A percentile compares a stretch with the other conserved stretches of the same genome.
Conservation (phyloP, 176 grass and related monocot genomes). For the Pharus latifolius region DNA sequence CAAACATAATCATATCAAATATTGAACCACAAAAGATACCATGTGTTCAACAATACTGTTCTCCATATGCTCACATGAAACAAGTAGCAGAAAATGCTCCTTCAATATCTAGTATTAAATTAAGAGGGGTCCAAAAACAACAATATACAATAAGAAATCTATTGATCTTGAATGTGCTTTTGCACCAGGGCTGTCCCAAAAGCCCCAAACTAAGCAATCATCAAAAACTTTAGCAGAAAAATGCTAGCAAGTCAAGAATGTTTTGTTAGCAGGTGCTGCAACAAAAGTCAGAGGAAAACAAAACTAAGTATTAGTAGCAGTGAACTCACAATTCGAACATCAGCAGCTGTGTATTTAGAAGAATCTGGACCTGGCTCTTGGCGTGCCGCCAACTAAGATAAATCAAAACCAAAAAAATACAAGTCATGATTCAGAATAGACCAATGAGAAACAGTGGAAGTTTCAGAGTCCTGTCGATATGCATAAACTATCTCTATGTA, state of each 20-base stretch:
- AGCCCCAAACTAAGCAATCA: neutral
- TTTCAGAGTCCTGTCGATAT: neutral
- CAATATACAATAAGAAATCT: neutral
- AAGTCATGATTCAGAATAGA: conserved; percentile 5
- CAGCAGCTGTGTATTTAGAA: conserved; percentile 62
- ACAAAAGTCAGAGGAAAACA: neutral
- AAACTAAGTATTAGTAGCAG: neutral
- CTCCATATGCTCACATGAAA: no score
- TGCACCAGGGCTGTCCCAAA: neutral
- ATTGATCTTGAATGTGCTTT: neutral
- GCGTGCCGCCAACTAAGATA: conserved; percentile 48
- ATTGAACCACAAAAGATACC: no score
- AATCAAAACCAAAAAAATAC: neutral
- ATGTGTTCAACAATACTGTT: no score
- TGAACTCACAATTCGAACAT: conserved; percentile 95
- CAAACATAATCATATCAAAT: no score
- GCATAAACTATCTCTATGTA: neutral
- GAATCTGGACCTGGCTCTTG: conserved; percentile 54
- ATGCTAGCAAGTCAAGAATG: neutral
- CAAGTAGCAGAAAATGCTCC: no score
- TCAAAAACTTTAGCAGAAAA: neutral
- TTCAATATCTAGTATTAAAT: neutral
- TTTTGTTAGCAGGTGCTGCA: neutral
- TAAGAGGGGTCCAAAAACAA: neutral
- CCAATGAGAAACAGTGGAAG: neutral